Conservation (phyloP, 202 grass and related monocot genomes). For the Panicum virgatum region DNA sequence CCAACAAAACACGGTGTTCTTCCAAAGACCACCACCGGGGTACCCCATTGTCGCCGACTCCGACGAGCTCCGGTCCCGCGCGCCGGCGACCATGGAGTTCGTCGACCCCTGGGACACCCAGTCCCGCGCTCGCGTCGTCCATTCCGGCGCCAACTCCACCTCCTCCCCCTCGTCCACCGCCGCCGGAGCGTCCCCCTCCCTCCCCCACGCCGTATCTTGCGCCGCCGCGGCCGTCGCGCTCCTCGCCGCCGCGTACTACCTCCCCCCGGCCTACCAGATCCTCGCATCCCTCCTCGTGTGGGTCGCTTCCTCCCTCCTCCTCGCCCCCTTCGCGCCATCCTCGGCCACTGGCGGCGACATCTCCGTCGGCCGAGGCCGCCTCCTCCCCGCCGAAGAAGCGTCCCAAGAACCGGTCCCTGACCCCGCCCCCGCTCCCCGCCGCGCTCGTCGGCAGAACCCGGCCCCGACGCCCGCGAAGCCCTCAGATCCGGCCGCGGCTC, state of each 20-base stretch:
- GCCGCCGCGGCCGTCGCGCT: slow-evolving; percentile 41
- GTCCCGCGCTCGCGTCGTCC: slow-evolving; percentile 64
- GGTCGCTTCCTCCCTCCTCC: slow-evolving; percentile 61
- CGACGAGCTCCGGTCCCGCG: background rate
- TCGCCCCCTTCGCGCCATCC: slow-evolving; percentile 71
- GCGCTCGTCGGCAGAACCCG: slow-evolving; percentile 43
- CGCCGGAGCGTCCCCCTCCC: slow-evolving; percentile 28
- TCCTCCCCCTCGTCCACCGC: background rate
- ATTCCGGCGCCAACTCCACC: slow-evolving; percentile 36
- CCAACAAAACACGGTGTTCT: background rate
- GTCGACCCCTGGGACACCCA: slow-evolving; percentile 64
- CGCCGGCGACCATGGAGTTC: slow-evolving; percentile 68
- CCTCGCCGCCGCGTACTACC: slow-evolving; percentile 52
- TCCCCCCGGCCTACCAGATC: slow-evolving; percentile 39
- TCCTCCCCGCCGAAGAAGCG: slow-evolving; percentile 40
- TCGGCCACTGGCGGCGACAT: slow-evolving; percentile 60
- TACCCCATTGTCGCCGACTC: too few relatives aligned
- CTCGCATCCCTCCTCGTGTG: slow-evolving; percentile 61
- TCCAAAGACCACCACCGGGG: background rate
- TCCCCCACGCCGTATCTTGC: slow-evolving; percentile 48
- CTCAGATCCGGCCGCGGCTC: slow-evolving; percentile 23
- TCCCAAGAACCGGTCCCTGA: slow-evolving; percentile 4
- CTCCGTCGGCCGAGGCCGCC: slow-evolving; percentile 58
- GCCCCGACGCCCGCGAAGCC: slow-evolving; percentile 35
- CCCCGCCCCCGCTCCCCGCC: slow-evolving; percentile 25